Conservation (phyloP, 2,329 filamentous ascomycete species). For the Zasmidium cellare region DNA sequence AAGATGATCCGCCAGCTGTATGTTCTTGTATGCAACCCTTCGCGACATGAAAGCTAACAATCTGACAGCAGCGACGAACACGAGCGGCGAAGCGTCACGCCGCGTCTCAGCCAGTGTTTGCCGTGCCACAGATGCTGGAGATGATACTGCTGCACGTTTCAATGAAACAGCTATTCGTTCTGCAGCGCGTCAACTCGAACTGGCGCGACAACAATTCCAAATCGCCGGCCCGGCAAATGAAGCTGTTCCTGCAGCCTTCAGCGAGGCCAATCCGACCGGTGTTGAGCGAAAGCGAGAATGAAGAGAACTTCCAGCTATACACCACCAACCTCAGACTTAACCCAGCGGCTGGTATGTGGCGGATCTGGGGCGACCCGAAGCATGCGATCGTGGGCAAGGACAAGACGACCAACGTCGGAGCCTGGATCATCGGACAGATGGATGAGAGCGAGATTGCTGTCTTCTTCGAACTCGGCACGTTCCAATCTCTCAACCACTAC, state of each 20-base stretch:
- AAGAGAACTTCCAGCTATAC: neutral
- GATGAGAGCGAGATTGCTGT: neutral
- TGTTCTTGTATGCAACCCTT: too few relatives aligned
- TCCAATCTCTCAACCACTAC: neutral
- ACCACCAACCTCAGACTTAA: neutral
- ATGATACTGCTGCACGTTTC: neutral
- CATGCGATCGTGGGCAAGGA: neutral
- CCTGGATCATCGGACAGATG: neutral
- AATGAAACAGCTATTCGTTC: neutral
- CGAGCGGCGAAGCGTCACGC: too few relatives aligned
- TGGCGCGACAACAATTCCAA: constrained; percentile 1
- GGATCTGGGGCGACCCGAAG: neutral
- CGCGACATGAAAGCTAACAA: too few relatives aligned
- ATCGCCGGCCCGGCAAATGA: neutral
- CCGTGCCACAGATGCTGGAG: neutral
- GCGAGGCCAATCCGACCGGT: too few relatives aligned
- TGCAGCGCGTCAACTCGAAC: neutral
- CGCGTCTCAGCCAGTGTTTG: neutral
- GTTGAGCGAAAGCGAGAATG: neutral
- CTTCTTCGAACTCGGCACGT: neutral
- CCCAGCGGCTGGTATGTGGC: neutral
- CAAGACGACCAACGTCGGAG: neutral
- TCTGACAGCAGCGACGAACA: too few relatives aligned
- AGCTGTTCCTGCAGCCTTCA: constrained; percentile 6
- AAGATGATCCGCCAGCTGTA: too few relatives aligned